Evolutionary conservation across 2,329 filamentous ascomycete species (phyloP), one percentile per base, ranked within the genome.

Genomic region (Colletotrichum sp.): DNA sequence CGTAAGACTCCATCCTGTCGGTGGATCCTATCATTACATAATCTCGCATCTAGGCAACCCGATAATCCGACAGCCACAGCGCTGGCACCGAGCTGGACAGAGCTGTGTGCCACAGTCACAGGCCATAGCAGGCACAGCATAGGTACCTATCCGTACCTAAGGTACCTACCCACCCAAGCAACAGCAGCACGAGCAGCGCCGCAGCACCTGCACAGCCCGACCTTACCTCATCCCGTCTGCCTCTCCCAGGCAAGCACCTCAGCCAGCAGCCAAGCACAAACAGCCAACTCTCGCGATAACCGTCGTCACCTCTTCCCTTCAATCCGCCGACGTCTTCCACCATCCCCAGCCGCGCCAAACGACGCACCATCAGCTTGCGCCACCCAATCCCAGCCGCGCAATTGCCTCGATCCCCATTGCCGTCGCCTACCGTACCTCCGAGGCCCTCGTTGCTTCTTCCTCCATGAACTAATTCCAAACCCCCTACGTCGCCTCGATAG

Each of bases 401-500:
- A 32, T 43, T 18, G 52, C 32, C 36, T 24, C 30, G 48, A 60
- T 43, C 34, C 24, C 18, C 32, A 52, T 52, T 52, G 43, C 48
- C 9, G 16, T 67, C 36, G 36, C 30, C 55, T 18, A 48, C 14
- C 59, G 28, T 52, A 13, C 43, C 43, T 52, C 3, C 57, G 64
- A 48, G 59, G 21, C 64, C 60, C 55, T 64, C 59, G 32, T 73
- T 48, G 66, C 63, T 68, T 61, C 39, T n/a, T 32, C 34, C 52
- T 43, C 73, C 70, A 75, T 75, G 73, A 73, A 43, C 64, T 59
- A 32, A 60, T 73, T 32, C 34, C 74, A 36, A 71, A 61, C 52
- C 67, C 65, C 66, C 61, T 75, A 70, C 71, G 67, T 71, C 67
- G 73, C 64, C 73, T 75, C 70, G 74, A 77, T 69, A 75, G 66